Conservation (phyloP, 768 basidiomycete genomes). For the Imleria badia region DNA sequence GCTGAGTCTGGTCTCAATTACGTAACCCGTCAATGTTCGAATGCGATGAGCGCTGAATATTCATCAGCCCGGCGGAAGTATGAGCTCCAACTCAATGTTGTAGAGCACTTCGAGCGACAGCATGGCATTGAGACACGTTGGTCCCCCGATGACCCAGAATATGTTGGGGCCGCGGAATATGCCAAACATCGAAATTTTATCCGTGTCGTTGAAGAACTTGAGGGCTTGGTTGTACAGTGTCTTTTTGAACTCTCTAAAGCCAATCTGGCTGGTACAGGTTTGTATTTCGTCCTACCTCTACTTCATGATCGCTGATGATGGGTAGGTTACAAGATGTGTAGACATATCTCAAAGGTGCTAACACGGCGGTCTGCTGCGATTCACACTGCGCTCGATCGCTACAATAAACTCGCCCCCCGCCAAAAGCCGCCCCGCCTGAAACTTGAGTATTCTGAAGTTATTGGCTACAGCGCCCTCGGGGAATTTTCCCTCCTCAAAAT, state of each 20-base stretch:
- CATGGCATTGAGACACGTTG: background rate
- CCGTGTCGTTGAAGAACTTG: background rate
- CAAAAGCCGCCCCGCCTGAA: background rate
- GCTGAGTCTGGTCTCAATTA: background rate
- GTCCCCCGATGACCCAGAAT: background rate
- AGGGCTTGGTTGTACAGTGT: background rate
- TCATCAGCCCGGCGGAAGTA: background rate
- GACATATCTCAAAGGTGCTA: background rate
- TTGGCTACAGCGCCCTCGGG: background rate
- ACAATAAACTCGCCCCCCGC: background rate
- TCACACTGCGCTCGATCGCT: background rate
- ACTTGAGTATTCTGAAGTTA: background rate
- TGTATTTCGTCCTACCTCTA: too few relatives aligned
- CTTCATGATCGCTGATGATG: too few relatives aligned
- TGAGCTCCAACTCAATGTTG: background rate
- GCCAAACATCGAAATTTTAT: background rate
- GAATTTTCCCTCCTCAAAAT: background rate
- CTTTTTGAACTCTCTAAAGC: background rate
- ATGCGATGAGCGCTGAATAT: background rate
- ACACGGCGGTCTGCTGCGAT: background rate
- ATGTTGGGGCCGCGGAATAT: background rate
- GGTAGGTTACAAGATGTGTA: constrained; percentile 1
- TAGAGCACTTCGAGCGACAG: background rate
- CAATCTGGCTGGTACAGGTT: background rate
- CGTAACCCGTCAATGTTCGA: background rate